Base-by-base conservation (phyloP, 2,329 filamentous ascomycete species). In the Graphium sp. region DNA sequence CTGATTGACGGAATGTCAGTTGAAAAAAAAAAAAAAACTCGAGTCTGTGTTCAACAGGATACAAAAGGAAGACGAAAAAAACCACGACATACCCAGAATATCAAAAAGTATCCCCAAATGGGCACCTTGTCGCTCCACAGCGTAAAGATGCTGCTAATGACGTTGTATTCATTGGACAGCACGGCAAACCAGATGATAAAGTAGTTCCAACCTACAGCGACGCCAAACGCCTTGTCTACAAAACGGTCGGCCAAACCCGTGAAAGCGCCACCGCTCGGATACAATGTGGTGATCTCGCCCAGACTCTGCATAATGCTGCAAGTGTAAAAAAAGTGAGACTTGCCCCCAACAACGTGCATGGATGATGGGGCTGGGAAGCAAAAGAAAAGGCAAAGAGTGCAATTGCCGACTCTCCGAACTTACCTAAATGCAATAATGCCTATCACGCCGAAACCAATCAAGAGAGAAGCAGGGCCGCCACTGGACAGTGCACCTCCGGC, bases 361-460 rank as follows among this genome's bases (percentile, higher is more conserved):
- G n/a, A n/a, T n/a, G n/a, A n/a, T n/a, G n/a, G n/a, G n/a, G n/a
- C n/a, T n/a, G n/a, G n/a, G n/a, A n/a, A n/a, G n/a, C n/a, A n/a
- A n/a, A n/a, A n/a, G n/a, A n/a, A n/a, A n/a, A n/a, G n/a, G 6
- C 13, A 20, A 16, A 18, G 11, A 18, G 17, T 18, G 7, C 7
- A n/a, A 19, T 16, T n/a, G 5, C 15, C 15, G 7, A 14, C 15
- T n/a, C 7, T 4, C 10, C 13, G 18, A 17, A 9, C 34, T 19
- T 28, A 37, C 35, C 35, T 35, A 17, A 35, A 37, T 5, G 35
- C 35, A 9, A 37, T 31, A 6, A 37, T 34, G 8, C 74, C 77
- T 37, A 82, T 75, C 17, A 81, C 53, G 7, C 62, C 67, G 37
- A 84, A 85, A 2, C 77, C 77, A 41, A 84, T 81, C 20, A 84